Evolutionary conservation across 2,329 filamentous ascomycete genomes (phyloP).

Genomic region (Phialophora tarda): DNA sequence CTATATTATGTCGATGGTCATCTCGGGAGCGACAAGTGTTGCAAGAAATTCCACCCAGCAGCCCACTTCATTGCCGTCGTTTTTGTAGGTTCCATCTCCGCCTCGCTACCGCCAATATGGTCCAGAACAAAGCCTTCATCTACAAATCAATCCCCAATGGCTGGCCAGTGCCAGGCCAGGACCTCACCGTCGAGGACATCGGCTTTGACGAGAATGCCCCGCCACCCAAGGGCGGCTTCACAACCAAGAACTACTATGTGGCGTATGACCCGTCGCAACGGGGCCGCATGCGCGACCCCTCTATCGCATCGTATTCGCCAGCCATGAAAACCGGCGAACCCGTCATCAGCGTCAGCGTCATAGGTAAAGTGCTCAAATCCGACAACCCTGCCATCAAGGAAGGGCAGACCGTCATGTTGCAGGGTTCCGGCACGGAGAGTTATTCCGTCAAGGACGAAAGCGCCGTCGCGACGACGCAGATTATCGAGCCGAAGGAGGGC

Average conservation of each 20-base stretch:
- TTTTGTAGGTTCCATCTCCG: background rate
- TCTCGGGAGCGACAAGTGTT: background rate
- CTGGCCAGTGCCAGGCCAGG: constrained; percentile 70
- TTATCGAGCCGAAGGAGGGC: constrained; percentile 56
- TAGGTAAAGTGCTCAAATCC: constrained; percentile 71
- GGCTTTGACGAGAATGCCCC: constrained; percentile 68
- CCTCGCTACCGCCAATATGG: constrained; percentile 25
- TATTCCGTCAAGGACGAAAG: constrained; percentile 63
- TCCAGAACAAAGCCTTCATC: constrained; percentile 73
- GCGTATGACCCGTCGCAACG: constrained; percentile 81
- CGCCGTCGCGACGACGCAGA: constrained; percentile 38
- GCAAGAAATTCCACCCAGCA: background rate
- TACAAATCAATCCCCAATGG: constrained; percentile 72
- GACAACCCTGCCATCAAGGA: constrained; percentile 62
- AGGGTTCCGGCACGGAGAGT: constrained; percentile 59
- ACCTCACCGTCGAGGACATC: constrained; percentile 70
- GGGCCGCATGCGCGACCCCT: constrained; percentile 69
- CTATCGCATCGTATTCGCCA: constrained; percentile 66
- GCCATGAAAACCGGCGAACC: constrained; percentile 64
- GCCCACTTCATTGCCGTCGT: background rate
- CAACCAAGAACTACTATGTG: constrained; percentile 69
- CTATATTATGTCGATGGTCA: constrained; percentile 12
- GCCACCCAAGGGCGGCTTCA: constrained; percentile 64
- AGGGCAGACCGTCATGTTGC: constrained; percentile 59
- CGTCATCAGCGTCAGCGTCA: constrained; percentile 61